Base-by-base conservation (phyloP, 2,329 filamentous ascomycete species). In the Aspergillus persii region DNA sequence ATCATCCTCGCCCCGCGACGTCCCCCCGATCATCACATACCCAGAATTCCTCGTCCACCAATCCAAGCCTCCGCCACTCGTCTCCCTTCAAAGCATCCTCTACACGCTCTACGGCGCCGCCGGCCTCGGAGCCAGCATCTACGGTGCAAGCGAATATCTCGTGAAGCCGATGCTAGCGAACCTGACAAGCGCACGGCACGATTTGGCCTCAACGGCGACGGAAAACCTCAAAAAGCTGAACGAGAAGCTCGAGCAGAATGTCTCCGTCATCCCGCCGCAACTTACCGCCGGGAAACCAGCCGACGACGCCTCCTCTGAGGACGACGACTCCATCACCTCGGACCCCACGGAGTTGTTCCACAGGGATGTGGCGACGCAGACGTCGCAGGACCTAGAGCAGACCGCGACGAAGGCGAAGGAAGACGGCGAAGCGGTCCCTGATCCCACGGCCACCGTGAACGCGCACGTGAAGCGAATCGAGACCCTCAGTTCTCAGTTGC, bases 301-400 rank as follows among this genome's bases (percentile, higher is more conserved):
- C 50, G 50, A 53, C 44, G 36, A 41, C 4, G 15, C 26, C 11
- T 23, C 26, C 11, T 60, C 61, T 11, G 78, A 79, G 18, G 81
- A 84, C 48, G 68, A 68, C 12, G 81, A 82, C 26, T 83, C 80
- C 48, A 66, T 78, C 15, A 77, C 76, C 56, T 85, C 83, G 11
- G 86, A 88, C 64, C 84, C 85, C 2, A 86, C 85, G 1, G 85
- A 87, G 69, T 81, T 88, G 46, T 89, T 84, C 70, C 84, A 87
- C 69, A 80, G 85, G 33, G 85, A 88, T 65, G 81, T 84, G 60
- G 86, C 84, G 53, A 87, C 84, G 0, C 86, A 89, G 67, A 88
- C 86, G 2, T 81, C 80, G 2, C 82, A 82, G 29, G 70, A 71
- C 31, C 44, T 61, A 23, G 33, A 29, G 26, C 46, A 58, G 27